These are phyloP conservation scores for Trypanosoma congolense DNA, from an alignment of 208 protist species.

Conservation along the genomic window DNA sequence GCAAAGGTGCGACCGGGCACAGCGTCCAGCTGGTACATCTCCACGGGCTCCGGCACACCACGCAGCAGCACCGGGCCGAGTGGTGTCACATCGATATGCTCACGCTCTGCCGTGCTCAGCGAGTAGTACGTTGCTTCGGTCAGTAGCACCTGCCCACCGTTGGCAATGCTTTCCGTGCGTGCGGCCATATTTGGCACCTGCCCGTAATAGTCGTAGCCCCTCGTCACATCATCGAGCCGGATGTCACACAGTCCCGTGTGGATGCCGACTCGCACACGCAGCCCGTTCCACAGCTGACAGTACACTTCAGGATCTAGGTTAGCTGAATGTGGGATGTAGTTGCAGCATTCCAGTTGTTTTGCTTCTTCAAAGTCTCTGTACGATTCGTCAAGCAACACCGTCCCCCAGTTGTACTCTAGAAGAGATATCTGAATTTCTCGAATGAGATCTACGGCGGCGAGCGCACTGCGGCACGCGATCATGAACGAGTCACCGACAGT, in stretches of 20 bases:
- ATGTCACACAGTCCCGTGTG: constrained; percentile 11
- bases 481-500: constrained; percentile 78
- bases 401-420: constrained; percentile 43
- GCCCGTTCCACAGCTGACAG: constrained; percentile 25
- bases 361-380: constrained; percentile 37
- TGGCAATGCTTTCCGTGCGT: neutral
- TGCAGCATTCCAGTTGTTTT: constrained; percentile 8
- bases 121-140: neutral
- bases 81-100: constrained; percentile 1
- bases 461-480: constrained; percentile 18
- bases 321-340: constrained; percentile 21
- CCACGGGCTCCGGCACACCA: constrained; percentile 38
- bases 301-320: constrained; percentile 18
- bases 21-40: constrained; percentile 25
- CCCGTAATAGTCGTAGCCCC: neutral
- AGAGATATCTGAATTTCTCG: constrained; percentile 43
- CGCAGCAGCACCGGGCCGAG: constrained; percentile 33
- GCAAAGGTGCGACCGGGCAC: neutral
- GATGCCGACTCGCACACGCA: constrained; percentile 51
- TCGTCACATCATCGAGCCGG: neutral
- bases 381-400: constrained; percentile 23
- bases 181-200: neutral
- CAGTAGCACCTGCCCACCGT: neutral
- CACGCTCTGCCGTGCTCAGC: neutral
- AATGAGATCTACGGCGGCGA: constrained; percentile 31